These are phyloP conservation scores for Galeopsis tetrahit DNA, from an alignment of 257 asterid genomes.

Conservation along the genomic window DNA sequence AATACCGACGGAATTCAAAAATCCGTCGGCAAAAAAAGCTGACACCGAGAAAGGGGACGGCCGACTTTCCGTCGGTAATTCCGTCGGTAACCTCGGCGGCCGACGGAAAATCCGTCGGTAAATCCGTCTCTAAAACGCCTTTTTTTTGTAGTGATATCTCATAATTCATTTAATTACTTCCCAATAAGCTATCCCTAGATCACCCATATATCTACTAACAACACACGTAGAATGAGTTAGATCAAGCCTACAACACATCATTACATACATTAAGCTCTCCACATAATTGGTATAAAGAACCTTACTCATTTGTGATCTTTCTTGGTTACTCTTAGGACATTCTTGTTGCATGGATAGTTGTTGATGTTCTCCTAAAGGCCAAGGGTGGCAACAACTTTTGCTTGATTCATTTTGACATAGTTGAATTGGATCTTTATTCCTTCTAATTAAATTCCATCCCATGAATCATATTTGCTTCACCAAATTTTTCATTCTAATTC, in stretches of 20 bases:
- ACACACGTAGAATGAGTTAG: neutral
- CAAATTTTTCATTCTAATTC: neutral
- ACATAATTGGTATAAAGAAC: neutral
- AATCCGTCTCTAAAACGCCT: too few relatives aligned
- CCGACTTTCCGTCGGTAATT: too few relatives aligned
- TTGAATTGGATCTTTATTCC: neutral
- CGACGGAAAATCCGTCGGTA: too few relatives aligned
- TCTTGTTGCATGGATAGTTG: neutral
- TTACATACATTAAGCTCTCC: neutral
- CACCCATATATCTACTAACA: neutral
- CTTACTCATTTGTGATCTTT: neutral
- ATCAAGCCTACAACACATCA: neutral
- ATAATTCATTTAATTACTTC: neutral
- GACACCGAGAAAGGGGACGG: too few relatives aligned
- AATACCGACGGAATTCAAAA: too few relatives aligned
- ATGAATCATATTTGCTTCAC: neutral
- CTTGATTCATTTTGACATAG: neutral
- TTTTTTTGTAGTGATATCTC: too few relatives aligned
- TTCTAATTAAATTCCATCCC: neutral
- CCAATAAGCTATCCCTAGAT: neutral
- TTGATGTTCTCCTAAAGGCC: neutral
- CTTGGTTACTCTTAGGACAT: neutral
- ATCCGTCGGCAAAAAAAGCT: too few relatives aligned
- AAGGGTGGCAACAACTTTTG: neutral
- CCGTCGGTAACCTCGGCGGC: too few relatives aligned